Base-by-base conservation (phyloP, 345 rosid species). In the Limnanthes douglasii region DNA sequence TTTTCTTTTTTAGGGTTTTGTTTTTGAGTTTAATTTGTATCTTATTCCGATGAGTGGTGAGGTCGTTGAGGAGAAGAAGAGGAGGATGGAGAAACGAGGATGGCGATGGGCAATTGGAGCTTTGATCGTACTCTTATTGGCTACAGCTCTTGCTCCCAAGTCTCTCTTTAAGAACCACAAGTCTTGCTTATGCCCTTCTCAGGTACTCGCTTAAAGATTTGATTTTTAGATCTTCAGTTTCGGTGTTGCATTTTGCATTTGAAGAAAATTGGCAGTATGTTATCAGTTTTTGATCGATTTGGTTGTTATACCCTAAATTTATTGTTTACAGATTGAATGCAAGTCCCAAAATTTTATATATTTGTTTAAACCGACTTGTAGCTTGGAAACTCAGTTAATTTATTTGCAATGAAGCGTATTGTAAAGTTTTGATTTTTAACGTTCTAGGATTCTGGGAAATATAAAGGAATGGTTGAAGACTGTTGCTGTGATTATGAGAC, bases 401-500 rank as follows among this genome's bases (percentile, higher is more conserved):
- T 12, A 2, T 8, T 26, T 26, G 30, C 6, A 26, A 26, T 26
- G 8, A 2, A 12, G 8, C 11, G 8, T 2, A 9, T 26, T 26
- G 30, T n/a, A n/a, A 26, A 26, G 30, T 26, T 26, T 26, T 26
- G 11, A 26, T 6, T 10, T 31, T 38, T 11, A 2, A 15, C 28
- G 10, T 15, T 31, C 35, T 57, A 75, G 84, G 70, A 43, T 27
- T 39, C 15, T 13, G 58, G 61, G 50, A 64, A 64, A 49, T 70
- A 66, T 45, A 66, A 56, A 28, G 99, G 99, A 14, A 46, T 75
- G 15, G 73, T 92, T 29, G 93, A 85, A 58, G 99, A 73, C 54
- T 92, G 96, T 54, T 92, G 94, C 31, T 85, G 99, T 48, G 83
- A 85, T 35, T 85, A 81, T 18, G 88, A 92, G 65, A 79, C 86